Evolutionary conservation across 2,329 filamentous ascomycete species (phyloP), one percentile per base, ranked within the genome.

Genomic region (Apiospora rasikravindrae): DNA sequence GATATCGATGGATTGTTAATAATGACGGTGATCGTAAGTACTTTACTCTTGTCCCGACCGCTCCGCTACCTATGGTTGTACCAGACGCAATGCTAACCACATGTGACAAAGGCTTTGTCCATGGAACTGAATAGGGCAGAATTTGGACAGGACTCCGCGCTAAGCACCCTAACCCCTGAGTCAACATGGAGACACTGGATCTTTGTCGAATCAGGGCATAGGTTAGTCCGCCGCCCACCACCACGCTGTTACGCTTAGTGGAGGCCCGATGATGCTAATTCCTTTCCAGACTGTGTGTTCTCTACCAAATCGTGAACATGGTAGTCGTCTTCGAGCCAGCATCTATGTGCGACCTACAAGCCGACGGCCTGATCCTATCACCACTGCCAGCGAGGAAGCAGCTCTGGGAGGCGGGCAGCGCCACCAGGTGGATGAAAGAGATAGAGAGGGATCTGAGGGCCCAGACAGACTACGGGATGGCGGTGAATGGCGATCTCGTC

Each of bases 321-420:
- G 77, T 86, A 1, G 77, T 86, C 45, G 83, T 82, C 70, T 84
- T 85, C 69, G 81, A 83, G 13, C 83, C 84, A 26, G 81, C 81
- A 1, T 70, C 76, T 1, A 74, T 82, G 72, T 86, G 84, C 75
- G 73, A 78, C 37, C 73, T 82, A 2, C 78, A 77, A 37, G 67
- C 75, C 0, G 80, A 82, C 49, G 33, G 57, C 8, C 78, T 86
- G 4, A 47, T 85, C 8, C 66, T 86, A 26, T 82, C 84, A 53
- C 83, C 83, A n/a, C 77, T 86, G 2, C 84, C 84, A 2, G 78
- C 82, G 1, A 81, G 78, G 70, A 84, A 83, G 73, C 78, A 81
- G 68, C 79, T 86, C 4, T 86, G 84, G 84, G 84, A 86, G 77
- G 83, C 84, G 64, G 67, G 29, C 6, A 75, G 82, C 70, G 81